Evolutionary conservation across 2,329 filamentous ascomycete genomes (phyloP).

Genomic region (Fusarium stilboides): DNA sequence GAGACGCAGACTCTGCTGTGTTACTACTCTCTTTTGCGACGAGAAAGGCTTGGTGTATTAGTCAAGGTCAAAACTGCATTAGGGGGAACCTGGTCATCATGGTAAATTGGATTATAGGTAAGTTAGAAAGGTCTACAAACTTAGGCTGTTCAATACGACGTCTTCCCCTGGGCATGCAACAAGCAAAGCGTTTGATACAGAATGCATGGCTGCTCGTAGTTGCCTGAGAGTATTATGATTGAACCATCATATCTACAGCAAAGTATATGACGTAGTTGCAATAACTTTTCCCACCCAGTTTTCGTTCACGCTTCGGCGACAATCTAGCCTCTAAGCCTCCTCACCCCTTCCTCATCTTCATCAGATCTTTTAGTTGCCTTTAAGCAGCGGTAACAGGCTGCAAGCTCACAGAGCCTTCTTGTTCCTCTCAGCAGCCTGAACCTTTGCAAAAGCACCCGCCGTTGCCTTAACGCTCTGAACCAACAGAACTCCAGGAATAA

Average conservation of each 20-base stretch:
- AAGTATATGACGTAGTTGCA: not conserved
- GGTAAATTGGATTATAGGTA: no score
- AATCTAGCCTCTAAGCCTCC: no score
- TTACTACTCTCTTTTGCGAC: no score
- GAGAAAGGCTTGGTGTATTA: no score
- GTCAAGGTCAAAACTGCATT: no score
- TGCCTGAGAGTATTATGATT: not conserved
- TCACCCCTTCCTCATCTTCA: not conserved
- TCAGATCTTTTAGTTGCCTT: no score
- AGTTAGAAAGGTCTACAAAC: no score
- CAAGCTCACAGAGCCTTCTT: slow-evolving; percentile 46
- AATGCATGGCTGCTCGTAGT: no score
- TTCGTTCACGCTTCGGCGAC: not conserved
- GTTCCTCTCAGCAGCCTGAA: slow-evolving; percentile 43
- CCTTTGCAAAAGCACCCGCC: slow-evolving; percentile 48
- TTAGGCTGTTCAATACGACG: no score
- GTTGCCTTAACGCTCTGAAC: slow-evolving; percentile 49
- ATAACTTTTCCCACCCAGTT: not conserved
- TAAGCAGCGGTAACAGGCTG: not conserved
- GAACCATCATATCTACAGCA: not conserved
- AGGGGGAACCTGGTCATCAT: no score
- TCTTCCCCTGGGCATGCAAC: no score
- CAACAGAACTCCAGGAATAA: slow-evolving; percentile 60
- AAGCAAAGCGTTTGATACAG: not conserved
- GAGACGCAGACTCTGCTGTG: no score